Conservation (phyloP, 495 filamentous ascomycete species). For the Penicillium tannophilum region DNA sequence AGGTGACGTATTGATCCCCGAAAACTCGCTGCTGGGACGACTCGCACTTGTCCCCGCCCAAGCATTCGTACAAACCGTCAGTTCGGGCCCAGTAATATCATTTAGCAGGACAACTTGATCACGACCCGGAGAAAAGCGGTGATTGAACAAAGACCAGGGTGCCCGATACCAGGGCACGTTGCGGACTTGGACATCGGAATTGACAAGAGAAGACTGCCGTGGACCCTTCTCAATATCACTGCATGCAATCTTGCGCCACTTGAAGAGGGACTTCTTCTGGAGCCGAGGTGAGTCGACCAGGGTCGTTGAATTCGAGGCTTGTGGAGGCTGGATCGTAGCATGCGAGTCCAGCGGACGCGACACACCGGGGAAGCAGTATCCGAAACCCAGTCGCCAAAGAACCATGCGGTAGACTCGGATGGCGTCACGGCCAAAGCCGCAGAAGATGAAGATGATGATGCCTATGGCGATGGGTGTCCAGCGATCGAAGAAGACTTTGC, state of each 20-base stretch:
- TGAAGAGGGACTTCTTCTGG: slow-evolving; percentile 32
- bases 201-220: background rate
- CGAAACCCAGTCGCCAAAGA: slow-evolving; percentile 31
- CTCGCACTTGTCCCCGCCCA: slow-evolving; percentile 37
- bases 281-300: slow-evolving; percentile 27
- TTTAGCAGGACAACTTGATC: slow-evolving; percentile 21
- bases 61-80: slow-evolving; percentile 39
- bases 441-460: slow-evolving; percentile 71
- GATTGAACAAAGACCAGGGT: slow-evolving; percentile 19
- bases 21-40: slow-evolving; percentile 28
- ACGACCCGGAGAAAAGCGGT: slow-evolving; percentile 5
- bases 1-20: slow-evolving; percentile 4
- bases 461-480: slow-evolving; percentile 67
- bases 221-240: slow-evolving; percentile 32
- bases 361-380: slow-evolving; percentile 27
- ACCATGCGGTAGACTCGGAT: slow-evolving; percentile 66
- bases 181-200: background rate
- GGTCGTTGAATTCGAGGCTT: slow-evolving; percentile 17
- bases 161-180: slow-evolving; percentile 18
- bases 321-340: background rate
- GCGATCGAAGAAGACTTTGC: slow-evolving; percentile 59
- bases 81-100: slow-evolving; percentile 24
- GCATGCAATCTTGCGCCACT: slow-evolving; percentile 17
- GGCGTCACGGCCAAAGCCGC: slow-evolving; percentile 79
- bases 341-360: slow-evolving; percentile 15